Base-by-base conservation (phyloP, 805 yeast genomes). In the Candida verbasci region DNA sequence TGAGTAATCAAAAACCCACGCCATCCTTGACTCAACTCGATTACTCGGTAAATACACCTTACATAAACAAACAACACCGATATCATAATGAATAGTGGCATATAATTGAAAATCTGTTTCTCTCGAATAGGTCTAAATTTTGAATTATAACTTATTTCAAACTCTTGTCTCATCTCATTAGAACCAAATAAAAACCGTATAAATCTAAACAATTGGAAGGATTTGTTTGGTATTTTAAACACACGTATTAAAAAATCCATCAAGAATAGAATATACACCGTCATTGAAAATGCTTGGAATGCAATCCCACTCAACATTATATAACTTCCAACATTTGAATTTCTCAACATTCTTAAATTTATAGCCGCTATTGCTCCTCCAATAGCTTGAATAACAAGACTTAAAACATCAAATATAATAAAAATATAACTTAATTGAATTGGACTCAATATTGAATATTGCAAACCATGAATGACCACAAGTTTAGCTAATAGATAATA, bases 231-330 rank as follows among this genome's bases (percentile, higher is more conserved):
- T 27, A 53, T 52, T 49, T 49, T 38, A 43, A 57, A 68, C 17
- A 73, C 58, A 24, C 62, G 56, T 48, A 52, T 61, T 15, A 71
- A 46, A 55, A 83, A 76, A 34, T 65, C 62, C 24, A 56, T 50
- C 62, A 74, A 72, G 9, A 83, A 57, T 5, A 59, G 17, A 22
- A 80, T 55, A 55, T 85, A 88, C 1, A 78, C 37, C 2, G 71
- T 48, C 82, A 88, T 82, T 4, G 86, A 71, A 4, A 72, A 57
- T 4, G 86, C 89, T 60, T 88, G 96, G 49, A 82, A 69, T 0
- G 80, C 82, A 33, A 88, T 67, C 6, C 96, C 96, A 2, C 74
- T 89, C 31, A 86, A 73, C 81, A 87, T 83, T 33, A 82, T 56
- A 51, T 78, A 67, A 1, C 83, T 68, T n/a, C 91, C 91, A 0